Conservation (phyloP, 768 basidiomycete genomes). For the Pleurotus sapidus region DNA sequence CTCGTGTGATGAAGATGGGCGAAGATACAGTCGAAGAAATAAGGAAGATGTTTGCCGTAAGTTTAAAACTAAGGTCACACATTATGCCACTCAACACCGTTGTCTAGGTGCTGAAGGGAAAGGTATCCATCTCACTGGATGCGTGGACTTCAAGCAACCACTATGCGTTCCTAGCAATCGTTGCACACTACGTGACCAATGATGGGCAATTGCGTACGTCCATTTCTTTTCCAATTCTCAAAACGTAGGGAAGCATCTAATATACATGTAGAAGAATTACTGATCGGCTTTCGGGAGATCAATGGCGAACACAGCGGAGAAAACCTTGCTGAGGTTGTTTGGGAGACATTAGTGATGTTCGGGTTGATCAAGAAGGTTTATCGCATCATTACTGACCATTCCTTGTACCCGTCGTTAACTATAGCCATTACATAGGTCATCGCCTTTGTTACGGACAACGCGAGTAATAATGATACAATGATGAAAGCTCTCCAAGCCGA, state of each 20-base stretch:
- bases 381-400: background rate
- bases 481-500: constrained; percentile 15
- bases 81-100: no score
- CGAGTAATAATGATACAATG: constrained; percentile 33
- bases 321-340: constrained; percentile 31
- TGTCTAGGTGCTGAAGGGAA: constrained; percentile 15
- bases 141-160: constrained; percentile 23
- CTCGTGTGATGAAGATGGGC: constrained; percentile 15
- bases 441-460: constrained; percentile 33
- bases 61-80: no score
- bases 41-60: constrained; percentile 14
- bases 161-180: constrained; percentile 21
- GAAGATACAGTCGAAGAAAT: constrained; percentile 8
- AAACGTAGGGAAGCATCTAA: no score
- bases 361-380: constrained; percentile 15
- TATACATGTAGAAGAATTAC: constrained; percentile 28
- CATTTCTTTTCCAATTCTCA: no score
- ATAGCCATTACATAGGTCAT: no score
- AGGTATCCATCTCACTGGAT: constrained; percentile 18
- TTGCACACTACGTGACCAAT: constrained; percentile 20
- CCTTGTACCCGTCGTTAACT: no score
- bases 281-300: constrained; percentile 34
- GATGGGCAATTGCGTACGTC: constrained; percentile 17
- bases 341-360: constrained; percentile 24
- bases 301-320: constrained; percentile 29